Base-by-base conservation (phyloP, 345 rosid genomes). In the Gossypioides kirkii region DNA sequence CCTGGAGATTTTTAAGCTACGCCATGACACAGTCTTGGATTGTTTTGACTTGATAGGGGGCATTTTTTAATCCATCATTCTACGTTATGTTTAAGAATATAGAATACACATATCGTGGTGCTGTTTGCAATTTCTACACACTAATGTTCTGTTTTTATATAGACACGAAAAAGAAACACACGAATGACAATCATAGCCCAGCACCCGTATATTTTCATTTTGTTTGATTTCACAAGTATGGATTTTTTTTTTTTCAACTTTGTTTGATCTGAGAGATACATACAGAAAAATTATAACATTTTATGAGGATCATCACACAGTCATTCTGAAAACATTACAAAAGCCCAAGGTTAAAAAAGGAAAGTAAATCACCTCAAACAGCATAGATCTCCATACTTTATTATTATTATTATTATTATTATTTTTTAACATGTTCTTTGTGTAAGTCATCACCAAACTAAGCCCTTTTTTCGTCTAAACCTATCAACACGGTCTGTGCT, bases 401-500 rank as follows among this genome's bases (percentile, higher is more conserved):
- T n/a, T 32, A 4, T 32, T 32, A 5, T 32, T 32, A n/a, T n/a
- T n/a, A n/a, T n/a, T n/a, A n/a, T n/a, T n/a, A n/a, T n/a, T n/a
- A n/a, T n/a, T n/a, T n/a, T 83, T 85, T 32, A 52, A 43, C 75
- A 71, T 61, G 82, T 72, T 77, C 76, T 17, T 71, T 13, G 73
- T 74, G 56, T n/a, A 74, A 77, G 71, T 79, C 73, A 74, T 94
- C 90, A 94, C 98, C 97, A 90, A 28, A 81, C 88, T 80, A 87
- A 72, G 69, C 92, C 88, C 78, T 82, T 87, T 77, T 88, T 92
- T 75, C 89, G 80, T 77, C 89, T 82, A 84, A 80, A 86, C 80
- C 92, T 86, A 81, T 89, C 95, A 69, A 92, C 83, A 49, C 87
- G 91, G 85, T 94, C 99, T 45, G 91, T 78, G 83, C 96, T 92